Percentiles rank a stretch among this genome's conserved stretches.
These are phyloP conservation scores for Colletotrichum caudatum DNA, from an alignment of 2,329 filamentous ascomycete species.

Conservation along the genomic window DNA sequence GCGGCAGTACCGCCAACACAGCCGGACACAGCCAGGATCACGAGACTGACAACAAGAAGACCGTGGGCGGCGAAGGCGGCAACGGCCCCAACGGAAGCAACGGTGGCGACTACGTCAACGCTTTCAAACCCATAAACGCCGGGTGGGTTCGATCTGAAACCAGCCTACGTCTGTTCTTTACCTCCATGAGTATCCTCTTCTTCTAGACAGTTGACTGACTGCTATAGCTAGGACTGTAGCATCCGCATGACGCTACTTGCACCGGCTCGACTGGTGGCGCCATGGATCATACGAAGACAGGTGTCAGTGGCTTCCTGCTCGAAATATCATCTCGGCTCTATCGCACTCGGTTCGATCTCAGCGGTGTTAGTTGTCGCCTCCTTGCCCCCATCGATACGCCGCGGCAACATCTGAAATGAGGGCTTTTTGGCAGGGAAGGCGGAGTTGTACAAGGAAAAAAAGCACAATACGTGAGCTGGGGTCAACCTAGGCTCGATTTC, in stretches of 20 bases:
- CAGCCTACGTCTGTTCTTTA: neutral
- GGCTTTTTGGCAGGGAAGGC: neutral
- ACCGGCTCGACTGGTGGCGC: neutral
- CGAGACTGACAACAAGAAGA: neutral
- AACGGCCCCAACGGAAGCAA: neutral
- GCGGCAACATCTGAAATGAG: neutral
- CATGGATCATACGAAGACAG: neutral
- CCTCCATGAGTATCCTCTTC: neutral
- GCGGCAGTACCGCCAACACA: neutral
- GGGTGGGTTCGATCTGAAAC: neutral
- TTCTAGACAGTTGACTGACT: neutral
- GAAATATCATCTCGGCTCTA: neutral
- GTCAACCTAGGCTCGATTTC: rapidly evolving
- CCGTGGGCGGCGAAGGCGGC: neutral
- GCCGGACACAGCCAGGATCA: neutral
- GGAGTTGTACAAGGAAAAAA: neutral
- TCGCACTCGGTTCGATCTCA: neutral
- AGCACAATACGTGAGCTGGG: neutral
- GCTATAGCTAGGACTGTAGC: neutral
- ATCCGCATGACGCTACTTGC: neutral
- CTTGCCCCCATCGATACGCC: rapidly evolving
- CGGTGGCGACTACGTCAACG: neutral
- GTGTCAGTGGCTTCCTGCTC: neutral
- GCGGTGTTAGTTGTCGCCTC: neutral
- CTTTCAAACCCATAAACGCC: neutral